Conservation (phyloP, 768 basidiomycete species). For the Hypsizygus marmoreus region DNA sequence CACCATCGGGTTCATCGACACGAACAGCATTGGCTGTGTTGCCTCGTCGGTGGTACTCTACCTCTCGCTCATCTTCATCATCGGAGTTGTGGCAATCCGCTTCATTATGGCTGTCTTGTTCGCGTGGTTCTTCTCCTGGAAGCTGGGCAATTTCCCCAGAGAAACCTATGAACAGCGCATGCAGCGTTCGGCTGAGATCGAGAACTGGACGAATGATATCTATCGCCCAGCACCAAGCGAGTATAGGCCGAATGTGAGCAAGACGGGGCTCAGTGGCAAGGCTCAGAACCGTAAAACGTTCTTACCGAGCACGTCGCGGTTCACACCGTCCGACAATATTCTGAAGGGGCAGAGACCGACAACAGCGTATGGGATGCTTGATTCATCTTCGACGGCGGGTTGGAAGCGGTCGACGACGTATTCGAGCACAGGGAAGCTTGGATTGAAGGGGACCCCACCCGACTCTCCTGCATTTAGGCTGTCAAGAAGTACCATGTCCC, state of each 20-base stretch:
- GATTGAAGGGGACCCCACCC: slow-evolving; percentile 64
- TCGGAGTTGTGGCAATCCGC: slow-evolving; percentile 93
- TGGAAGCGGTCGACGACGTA: slow-evolving; percentile 65
- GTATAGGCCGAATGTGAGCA: slow-evolving; percentile 86
- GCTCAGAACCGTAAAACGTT: slow-evolving; percentile 59
- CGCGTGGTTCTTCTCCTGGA: slow-evolving; percentile 98
- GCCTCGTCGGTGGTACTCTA: slow-evolving; percentile 94
- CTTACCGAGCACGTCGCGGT: slow-evolving; percentile 70
- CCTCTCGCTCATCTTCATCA: slow-evolving; percentile 94
- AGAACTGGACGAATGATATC: slow-evolving; percentile 96
- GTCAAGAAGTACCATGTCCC: slow-evolving; percentile 82
- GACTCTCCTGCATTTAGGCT: slow-evolving; percentile 71
- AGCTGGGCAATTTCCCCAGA: slow-evolving; percentile 87
- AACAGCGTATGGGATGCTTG: slow-evolving; percentile 68
- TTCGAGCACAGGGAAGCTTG: slow-evolving; percentile 41
- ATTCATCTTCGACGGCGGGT: slow-evolving; percentile 48
- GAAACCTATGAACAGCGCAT: slow-evolving; percentile 94
- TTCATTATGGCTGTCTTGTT: slow-evolving; percentile 98
- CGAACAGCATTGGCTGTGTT: slow-evolving; percentile 92
- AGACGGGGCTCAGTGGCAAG: slow-evolving; percentile 64
- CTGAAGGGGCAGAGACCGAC: slow-evolving; percentile 58
- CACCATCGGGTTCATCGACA: slow-evolving; percentile 93
- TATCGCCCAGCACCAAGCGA: slow-evolving; percentile 90
- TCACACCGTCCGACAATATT: slow-evolving; percentile 71
- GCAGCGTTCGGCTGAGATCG: slow-evolving; percentile 87